Percentiles rank a stretch among this genome's conserved stretches.
Conservation (phyloP, 305 asterid genomes). For the Fraxinus paxiana region DNA sequence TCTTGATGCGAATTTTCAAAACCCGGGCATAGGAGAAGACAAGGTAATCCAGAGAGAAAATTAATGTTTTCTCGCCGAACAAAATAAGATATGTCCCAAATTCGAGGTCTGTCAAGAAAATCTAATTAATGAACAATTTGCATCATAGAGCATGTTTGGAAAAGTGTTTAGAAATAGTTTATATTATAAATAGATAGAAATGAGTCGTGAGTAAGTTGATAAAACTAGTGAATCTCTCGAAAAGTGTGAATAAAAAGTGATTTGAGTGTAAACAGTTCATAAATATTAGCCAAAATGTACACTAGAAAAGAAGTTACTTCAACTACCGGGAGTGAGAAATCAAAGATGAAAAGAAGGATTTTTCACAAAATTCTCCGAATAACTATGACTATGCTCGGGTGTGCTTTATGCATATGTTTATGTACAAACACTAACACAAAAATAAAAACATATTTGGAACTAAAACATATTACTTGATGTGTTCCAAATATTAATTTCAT, state of each 20-base stretch:
- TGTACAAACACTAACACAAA: background rate
- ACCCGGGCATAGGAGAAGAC: slow-evolving; percentile 39
- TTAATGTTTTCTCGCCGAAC: slow-evolving; percentile 25
- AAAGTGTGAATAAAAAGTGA: background rate
- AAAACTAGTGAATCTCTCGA: background rate
- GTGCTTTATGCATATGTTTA: background rate
- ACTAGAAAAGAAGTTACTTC: background rate
- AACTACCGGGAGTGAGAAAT: background rate
- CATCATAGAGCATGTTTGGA: background rate
- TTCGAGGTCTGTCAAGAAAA: slow-evolving; percentile 39
- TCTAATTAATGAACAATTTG: slow-evolving; percentile 10
- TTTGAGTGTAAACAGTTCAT: background rate
- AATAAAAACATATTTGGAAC: background rate
- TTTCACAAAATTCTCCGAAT: background rate
- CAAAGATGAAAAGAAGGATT: background rate
- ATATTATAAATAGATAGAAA: background rate
- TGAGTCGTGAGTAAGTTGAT: background rate
- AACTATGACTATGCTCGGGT: background rate
- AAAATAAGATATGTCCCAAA: slow-evolving; percentile 39
- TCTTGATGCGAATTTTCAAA: slow-evolving; percentile 47
- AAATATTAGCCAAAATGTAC: background rate
- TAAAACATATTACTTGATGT: background rate
- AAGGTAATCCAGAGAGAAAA: slow-evolving; percentile 35
- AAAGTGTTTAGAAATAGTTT: background rate
- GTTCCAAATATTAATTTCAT: background rate